A percentile compares a stretch with the other conserved stretches of the same genome.
These are phyloP conservation scores for Marasmius sp. DNA, from an alignment of 1,284 basidiomycete genomes.

Conservation along the genomic window DNA sequence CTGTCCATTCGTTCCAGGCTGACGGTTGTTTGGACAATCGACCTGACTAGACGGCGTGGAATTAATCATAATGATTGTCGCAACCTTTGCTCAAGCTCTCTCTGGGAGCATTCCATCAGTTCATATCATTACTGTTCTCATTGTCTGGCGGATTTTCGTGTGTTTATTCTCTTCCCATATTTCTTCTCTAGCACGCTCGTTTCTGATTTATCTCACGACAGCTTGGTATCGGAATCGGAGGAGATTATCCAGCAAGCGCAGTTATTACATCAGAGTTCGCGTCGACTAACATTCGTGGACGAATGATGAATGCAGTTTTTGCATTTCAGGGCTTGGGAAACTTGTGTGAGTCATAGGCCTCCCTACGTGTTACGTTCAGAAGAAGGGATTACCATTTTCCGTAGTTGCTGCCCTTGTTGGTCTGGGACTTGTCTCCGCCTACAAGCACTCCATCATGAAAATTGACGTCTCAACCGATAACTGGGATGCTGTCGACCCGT, in stretches of 20 bases:
- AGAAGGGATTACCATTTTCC: slow-evolving; percentile 4
- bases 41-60: slow-evolving; percentile 62
- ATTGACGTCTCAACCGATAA: too few species aligned
- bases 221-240: slow-evolving; percentile 74
- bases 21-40: too few species aligned
- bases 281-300: slow-evolving; percentile 67
- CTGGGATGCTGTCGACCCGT: slow-evolving; percentile 53
- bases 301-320: slow-evolving; percentile 75
- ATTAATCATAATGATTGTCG: slow-evolving; percentile 69
- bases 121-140: slow-evolving; percentile 68
- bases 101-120: slow-evolving; percentile 60
- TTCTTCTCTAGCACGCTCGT: neutral
- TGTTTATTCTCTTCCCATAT: slow-evolving; percentile 26
- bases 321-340: slow-evolving; percentile 72
- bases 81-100: slow-evolving; percentile 61
- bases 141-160: slow-evolving; percentile 69
- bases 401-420: slow-evolving; percentile 67
- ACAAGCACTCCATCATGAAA: slow-evolving; percentile 65
- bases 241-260: slow-evolving; percentile 68
- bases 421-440: slow-evolving; percentile 66
- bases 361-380: slow-evolving; percentile 19
- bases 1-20: neutral
- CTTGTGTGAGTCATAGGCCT: slow-evolving; percentile 41
- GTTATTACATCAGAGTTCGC: slow-evolving; percentile 79
- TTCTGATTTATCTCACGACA: slow-evolving; percentile 22